Conservation (phyloP, 345 rosid genomes). For the Salix caprea region DNA sequence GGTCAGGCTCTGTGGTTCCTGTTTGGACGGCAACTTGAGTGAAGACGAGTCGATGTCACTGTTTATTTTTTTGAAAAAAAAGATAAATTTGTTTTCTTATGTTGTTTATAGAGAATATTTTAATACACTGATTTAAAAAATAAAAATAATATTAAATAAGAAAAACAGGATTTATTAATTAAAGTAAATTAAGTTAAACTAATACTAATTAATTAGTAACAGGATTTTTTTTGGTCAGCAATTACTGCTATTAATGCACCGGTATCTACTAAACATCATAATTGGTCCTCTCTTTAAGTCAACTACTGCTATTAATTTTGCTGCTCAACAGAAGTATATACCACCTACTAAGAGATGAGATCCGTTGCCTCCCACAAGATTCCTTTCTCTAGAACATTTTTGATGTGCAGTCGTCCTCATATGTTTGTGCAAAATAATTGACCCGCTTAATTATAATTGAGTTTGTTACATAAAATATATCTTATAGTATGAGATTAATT, state of each 20-base stretch:
- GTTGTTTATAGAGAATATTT: too few relatives aligned
- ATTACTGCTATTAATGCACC: constrained; percentile 14
- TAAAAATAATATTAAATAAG: too few relatives aligned
- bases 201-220: too few relatives aligned
- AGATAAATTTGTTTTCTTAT: too few relatives aligned
- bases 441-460: not conserved
- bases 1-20: not conserved
- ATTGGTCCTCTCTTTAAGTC: constrained; percentile 18
- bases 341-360: constrained; percentile 11
- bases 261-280: constrained; percentile 5
- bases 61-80: too few relatives aligned
- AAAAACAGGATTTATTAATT: too few relatives aligned
- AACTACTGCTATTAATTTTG: constrained; percentile 1
- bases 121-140: too few relatives aligned
- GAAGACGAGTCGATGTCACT: not conserved
- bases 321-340: constrained; percentile 11
- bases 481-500: too few relatives aligned
- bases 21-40: constrained; percentile 24
- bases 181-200: too few relatives aligned
- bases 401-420: not conserved
- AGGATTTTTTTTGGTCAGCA: too few relatives aligned
- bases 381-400: constrained; percentile 9
- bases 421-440: not conserved
- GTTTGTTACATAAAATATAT: too few relatives aligned
- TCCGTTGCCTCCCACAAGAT: constrained; percentile 19